These are phyloP conservation scores for Ustilago shanxiensis DNA, from an alignment of 1,284 basidiomycete species.

Conservation along the genomic window DNA sequence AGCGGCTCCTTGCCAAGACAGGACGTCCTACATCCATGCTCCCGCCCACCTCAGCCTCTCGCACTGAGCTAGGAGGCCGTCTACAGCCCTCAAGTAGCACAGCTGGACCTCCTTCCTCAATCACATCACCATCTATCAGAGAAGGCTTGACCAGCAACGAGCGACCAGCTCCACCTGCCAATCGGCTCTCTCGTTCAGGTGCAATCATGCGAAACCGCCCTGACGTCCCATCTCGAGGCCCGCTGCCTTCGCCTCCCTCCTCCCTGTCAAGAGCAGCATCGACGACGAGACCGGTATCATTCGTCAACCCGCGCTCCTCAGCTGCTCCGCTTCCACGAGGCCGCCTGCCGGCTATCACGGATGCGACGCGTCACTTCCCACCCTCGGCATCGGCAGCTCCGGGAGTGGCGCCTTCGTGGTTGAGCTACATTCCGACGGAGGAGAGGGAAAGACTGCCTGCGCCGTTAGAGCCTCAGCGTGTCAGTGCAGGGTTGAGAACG, in stretches of 20 bases:
- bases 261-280: slow-evolving; percentile 25
- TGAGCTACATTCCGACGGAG: slow-evolving; percentile 47
- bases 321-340: slow-evolving; percentile 57
- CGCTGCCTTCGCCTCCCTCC: slow-evolving; percentile 12
- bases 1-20: slow-evolving; percentile 46
- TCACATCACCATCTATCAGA: neutral
- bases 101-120: neutral
- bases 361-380: slow-evolving; percentile 62
- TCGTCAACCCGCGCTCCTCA: slow-evolving; percentile 54
- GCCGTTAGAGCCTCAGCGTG: slow-evolving; percentile 37
- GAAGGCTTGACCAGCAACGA: neutral
- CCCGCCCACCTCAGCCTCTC: slow-evolving; percentile 19
- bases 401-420: slow-evolving; percentile 40
- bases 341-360: slow-evolving; percentile 58
- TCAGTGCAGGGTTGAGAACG: slow-evolving; percentile 4
- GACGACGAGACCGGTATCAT: slow-evolving; percentile 39
- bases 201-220: slow-evolving; percentile 28
- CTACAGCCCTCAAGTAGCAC: slow-evolving; percentile 6
- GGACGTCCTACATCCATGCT: slow-evolving; percentile 33
- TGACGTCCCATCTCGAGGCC: neutral
- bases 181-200: slow-evolving; percentile 36
- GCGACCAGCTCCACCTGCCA: neutral
- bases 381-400: slow-evolving; percentile 38
- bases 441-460: slow-evolving; percentile 38
- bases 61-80: slow-evolving; percentile 26